Evolutionary conservation across 1,284 basidiomycete species (phyloP), one percentile per base, ranked within the genome.

Genomic region (Phlebopus sp.): DNA sequence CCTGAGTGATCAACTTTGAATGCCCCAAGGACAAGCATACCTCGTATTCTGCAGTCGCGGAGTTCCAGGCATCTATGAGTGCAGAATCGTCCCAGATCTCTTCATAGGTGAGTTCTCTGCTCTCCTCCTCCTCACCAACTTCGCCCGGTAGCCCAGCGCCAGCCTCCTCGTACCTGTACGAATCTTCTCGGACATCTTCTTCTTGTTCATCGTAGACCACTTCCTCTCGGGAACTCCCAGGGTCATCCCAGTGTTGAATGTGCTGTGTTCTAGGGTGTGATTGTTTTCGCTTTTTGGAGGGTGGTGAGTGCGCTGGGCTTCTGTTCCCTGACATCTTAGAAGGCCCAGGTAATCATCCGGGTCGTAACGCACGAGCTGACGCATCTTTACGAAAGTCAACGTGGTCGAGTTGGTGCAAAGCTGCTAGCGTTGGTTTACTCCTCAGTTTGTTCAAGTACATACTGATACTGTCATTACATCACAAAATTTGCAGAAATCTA

Each of bases 61-160:
- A 82, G 61, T 90, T 77, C 88, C 88, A 90, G 18, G 87, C 88
- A 45, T 84, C 75, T 37, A 90, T 78, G 49, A 91, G 75, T 3
- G 84, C 86, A 35, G 85, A 84, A 60, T 91, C 87, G 55, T 91
- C 88, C 87, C 87, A 90, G 34, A 89, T 81, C 58, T 90, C 88
- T 42, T 82, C 77, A 34, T 84, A 75, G 4, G 82, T 81, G 47
- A 90, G 72, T 48, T 79, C 74, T 42, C 82, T 72, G 54, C 79
- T 80, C 57, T 82, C 76, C 38, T n/a, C n/a, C n/a, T 77, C 75
- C 41, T 71, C 68, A 8, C 69, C 69, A 6, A 67, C 63, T 13
- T 48, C 54, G 15, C 46, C 50, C 39, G 44, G 49, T 5, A 29
- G 21, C 8, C 50, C 55, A 4, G 53, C 51, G 8, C 44, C 48